Conservation (phyloP, 345 rosid species). For the Salix exigua region DNA sequence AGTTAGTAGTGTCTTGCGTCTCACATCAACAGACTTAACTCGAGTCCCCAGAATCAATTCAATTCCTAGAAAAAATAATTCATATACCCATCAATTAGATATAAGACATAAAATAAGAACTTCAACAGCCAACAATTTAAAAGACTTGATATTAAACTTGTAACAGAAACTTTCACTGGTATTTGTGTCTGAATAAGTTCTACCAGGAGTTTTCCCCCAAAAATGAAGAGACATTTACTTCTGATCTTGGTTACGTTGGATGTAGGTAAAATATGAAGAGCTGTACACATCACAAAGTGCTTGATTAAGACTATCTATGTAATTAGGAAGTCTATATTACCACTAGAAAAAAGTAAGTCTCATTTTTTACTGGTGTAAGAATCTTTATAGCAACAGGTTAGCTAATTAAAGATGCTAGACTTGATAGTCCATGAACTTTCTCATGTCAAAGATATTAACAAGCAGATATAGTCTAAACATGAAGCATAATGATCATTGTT, state of each 20-base stretch:
- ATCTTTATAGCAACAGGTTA: background rate
- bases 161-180: no score
- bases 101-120: background rate
- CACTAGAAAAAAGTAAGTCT: background rate
- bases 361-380: background rate
- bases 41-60: constrained; percentile 91
- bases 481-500: background rate
- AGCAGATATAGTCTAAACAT: background rate
- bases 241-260: background rate
- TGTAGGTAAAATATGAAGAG: background rate
- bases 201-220: background rate
- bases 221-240: background rate
- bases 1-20: constrained; percentile 78
- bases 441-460: background rate
- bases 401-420: background rate
- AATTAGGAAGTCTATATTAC: background rate
- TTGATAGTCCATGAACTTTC: background rate
- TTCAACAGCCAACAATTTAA: background rate
- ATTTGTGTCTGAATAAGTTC: background rate
- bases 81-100: background rate
- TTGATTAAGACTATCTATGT: background rate
- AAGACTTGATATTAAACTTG: background rate
- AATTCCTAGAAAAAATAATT: constrained; percentile 50
- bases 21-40: constrained; percentile 85
- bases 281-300: background rate